phyloP scores from a whole-genome alignment of 2,329 filamentous ascomycete genomes.

The Talaromyces sp. region DNA sequence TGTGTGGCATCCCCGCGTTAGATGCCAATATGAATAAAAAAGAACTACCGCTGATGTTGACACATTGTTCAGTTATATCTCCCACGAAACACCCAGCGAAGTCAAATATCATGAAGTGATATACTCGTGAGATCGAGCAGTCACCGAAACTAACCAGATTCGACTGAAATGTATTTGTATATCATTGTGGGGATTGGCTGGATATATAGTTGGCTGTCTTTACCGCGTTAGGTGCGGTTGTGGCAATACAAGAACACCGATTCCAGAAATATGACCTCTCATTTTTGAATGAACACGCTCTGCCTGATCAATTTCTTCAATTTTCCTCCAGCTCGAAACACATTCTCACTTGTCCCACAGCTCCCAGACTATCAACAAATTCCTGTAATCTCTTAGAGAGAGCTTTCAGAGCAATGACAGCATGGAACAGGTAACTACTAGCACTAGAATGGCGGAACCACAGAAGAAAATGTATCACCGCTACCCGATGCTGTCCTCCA shows the following conservation, averaged over 20 bases:
- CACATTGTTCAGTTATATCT: too few relatives aligned
- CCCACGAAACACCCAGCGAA: too few relatives aligned
- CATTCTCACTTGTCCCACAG: neutral
- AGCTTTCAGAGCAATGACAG: too few relatives aligned
- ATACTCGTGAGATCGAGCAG: neutral
- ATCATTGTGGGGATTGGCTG: neutral
- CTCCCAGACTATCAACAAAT: neutral
- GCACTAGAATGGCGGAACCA: neutral
- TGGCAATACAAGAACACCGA: neutral
- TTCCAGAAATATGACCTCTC: neutral
- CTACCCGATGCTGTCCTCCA: neutral
- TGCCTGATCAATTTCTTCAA: neutral
- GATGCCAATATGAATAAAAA: too few relatives aligned
- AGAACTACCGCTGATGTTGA: too few relatives aligned
- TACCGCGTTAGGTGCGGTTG: neutral
- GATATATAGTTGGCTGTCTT: neutral
- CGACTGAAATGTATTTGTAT: neutral
- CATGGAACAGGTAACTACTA: neutral
- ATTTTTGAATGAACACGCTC: neutral
- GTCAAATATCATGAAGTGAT: too few relatives aligned
- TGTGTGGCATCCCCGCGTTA: too few relatives aligned
- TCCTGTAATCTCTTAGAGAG: neutral
- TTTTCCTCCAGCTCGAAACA: too few relatives aligned
- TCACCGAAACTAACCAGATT: neutral
- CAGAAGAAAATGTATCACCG: neutral